These are phyloP conservation scores for Nyctanthes arbortristis DNA, from an alignment of 257 asterid species.

Conservation along the genomic window DNA sequence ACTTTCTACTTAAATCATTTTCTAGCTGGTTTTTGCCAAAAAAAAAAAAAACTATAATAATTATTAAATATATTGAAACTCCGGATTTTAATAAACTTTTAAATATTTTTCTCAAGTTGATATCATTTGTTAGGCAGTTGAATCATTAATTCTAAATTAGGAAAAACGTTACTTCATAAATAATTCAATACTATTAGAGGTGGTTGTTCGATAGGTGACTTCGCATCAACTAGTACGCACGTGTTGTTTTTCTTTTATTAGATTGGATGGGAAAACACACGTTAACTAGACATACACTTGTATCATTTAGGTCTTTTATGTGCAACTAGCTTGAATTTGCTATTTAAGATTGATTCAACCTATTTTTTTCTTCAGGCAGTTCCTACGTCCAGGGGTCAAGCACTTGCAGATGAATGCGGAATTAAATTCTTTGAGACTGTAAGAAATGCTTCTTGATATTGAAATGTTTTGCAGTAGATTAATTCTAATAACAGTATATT, in stretches of 20 bases:
- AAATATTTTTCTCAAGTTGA: neutral
- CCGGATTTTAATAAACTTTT: neutral
- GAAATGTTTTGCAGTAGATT: conserved; percentile 6
- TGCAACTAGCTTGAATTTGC: conserved; percentile 3
- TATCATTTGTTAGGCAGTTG: neutral
- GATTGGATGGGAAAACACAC: too few species aligned
- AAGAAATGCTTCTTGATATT: conserved; percentile 35
- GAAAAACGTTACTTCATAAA: neutral
- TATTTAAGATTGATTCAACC: conserved; percentile 17
- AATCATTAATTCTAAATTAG: neutral
- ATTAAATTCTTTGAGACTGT: conserved; percentile 94
- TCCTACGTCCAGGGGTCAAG: conserved; percentile 94
- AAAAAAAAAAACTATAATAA: too few species aligned
- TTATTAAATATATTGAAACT: neutral
- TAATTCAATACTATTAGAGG: neutral
- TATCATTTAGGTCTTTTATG: conserved; percentile 3
- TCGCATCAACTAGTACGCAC: neutral
- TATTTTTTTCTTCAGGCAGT: conserved; percentile 59
- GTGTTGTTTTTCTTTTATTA: too few species aligned
- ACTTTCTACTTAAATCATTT: neutral
- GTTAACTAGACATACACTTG: neutral
- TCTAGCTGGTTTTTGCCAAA: neutral
- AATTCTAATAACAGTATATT: conserved; percentile 23
- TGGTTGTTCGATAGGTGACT: neutral
- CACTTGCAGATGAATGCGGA: conserved; percentile 94